Percentiles rank a stretch among this genome's conserved stretches.
Conservation (phyloP, 257 asterid species). For the Solanum chaucha region DNA sequence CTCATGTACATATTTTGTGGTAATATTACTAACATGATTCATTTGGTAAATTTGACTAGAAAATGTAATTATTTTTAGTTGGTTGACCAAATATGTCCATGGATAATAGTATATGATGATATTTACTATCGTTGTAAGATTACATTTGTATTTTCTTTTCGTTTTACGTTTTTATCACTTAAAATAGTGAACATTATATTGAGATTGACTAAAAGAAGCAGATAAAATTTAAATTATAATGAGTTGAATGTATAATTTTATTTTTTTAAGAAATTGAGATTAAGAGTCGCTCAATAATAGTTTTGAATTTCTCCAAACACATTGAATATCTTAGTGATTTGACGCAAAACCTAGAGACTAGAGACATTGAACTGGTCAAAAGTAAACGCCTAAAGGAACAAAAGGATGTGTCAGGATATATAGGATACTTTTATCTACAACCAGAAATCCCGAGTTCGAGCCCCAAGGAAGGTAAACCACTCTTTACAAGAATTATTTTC, state of each 20-base stretch:
- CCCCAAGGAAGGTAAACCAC: too few relatives aligned
- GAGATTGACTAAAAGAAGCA: neutral
- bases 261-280: neutral
- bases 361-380: neutral
- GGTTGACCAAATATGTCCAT: neutral
- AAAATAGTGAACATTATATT: neutral
- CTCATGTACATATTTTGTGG: neutral
- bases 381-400: neutral
- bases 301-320: neutral
- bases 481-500: neutral
- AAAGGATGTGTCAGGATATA: neutral
- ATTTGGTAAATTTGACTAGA: neutral
- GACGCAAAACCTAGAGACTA: neutral
- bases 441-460: neutral
- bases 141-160: neutral
- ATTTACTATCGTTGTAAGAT: neutral
- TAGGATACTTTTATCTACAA: neutral
- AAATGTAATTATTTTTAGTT: too few relatives aligned
- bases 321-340: neutral
- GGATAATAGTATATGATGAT: neutral
- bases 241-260: neutral
- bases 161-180: neutral
- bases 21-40: neutral
- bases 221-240: neutral
- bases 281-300: neutral